Evolutionary conservation across 1,284 basidiomycete species (phyloP).

Genomic region (Porogramme epimiltina): DNA sequence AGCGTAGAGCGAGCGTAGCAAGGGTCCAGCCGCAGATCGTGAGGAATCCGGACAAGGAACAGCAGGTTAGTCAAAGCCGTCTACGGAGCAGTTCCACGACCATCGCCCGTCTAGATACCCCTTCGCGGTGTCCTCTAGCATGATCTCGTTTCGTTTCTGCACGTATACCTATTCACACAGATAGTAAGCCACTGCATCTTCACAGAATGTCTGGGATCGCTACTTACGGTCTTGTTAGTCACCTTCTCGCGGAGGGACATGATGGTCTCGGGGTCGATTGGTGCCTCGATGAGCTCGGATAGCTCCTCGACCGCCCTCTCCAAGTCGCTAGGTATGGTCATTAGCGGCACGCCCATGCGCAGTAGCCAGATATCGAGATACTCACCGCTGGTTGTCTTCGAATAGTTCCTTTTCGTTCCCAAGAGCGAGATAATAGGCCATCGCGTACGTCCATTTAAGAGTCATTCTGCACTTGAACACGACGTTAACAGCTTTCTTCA

Average conservation of each 20-base stretch:
- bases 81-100: constrained; percentile 71
- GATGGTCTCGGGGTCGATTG: constrained; percentile 86
- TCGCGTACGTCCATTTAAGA: constrained; percentile 99
- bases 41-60: too few relatives aligned
- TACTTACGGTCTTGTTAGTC: constrained; percentile 87
- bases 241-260: constrained; percentile 86
- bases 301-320: constrained; percentile 95
- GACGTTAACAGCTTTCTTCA: constrained; percentile 95
- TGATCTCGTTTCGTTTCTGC: constrained; percentile 92
- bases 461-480: constrained; percentile 91
- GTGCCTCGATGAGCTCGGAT: constrained; percentile 89
- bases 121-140: constrained; percentile 91
- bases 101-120: constrained; percentile 90
- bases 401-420: constrained; percentile 96
- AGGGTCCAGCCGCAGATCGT: constrained; percentile 2
- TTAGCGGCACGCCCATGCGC: constrained; percentile 3
- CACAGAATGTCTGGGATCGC: too few relatives aligned
- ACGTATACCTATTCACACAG: constrained; percentile 77
- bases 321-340: constrained; percentile 66
- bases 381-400: constrained; percentile 93
- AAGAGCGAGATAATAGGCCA: constrained; percentile 92
- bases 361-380: constrained; percentile 2
- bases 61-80: constrained; percentile 51
- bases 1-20: background rate
- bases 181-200: background rate